A percentile compares a stretch with the other conserved stretches of the same genome.
phyloP scores from a whole-genome alignment of 352 stramenopile genomes.

The Plasmopara halstedii region DNA sequence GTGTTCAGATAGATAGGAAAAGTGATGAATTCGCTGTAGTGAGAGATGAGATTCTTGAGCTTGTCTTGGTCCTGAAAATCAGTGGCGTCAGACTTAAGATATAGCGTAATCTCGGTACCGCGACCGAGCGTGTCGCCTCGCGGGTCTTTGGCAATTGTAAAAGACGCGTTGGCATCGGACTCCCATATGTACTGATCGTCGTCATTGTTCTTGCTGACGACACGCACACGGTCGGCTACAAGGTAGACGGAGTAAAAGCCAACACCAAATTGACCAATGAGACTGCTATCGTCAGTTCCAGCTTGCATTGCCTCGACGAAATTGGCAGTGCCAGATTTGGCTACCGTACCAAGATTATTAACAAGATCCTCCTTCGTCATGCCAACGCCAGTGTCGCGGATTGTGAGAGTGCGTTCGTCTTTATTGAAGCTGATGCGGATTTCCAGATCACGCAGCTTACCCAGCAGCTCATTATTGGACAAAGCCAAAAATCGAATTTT shows the following conservation, averaged over 20 bases:
- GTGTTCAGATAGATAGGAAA: constrained; percentile 99
- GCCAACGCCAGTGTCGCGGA: constrained; percentile 96
- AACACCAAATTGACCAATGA: constrained; percentile 99
- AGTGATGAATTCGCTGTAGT: constrained; percentile 99
- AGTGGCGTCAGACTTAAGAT: constrained; percentile 97
- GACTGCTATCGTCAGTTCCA: constrained; percentile 85
- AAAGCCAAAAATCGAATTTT: constrained; percentile 98
- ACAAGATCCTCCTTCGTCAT: constrained; percentile 99
- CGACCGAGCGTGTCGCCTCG: constrained; percentile 92
- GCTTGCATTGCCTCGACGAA: constrained; percentile 96
- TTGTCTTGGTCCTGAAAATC: constrained; percentile 94
- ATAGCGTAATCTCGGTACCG: constrained; percentile 98
- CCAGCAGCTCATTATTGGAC: constrained; percentile 77
- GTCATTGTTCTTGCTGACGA: constrained; percentile 96
- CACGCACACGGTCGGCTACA: constrained; percentile 92
- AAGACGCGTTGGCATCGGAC: constrained; percentile 94
- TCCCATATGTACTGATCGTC: constrained; percentile 99
- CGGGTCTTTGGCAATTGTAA: constrained; percentile 94
- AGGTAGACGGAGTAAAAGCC: constrained; percentile 99
- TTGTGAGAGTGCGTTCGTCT: constrained; percentile 95
- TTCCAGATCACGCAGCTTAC: constrained; percentile 87
- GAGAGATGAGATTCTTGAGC: constrained; percentile 92
- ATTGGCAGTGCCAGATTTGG: constrained; percentile 97
- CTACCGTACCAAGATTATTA: constrained; percentile 95
- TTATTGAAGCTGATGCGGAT: constrained; percentile 97